phyloP scores from a whole-genome alignment of 192 early-diverging fungal genomes.

The Entomortierella lignicola region DNA sequence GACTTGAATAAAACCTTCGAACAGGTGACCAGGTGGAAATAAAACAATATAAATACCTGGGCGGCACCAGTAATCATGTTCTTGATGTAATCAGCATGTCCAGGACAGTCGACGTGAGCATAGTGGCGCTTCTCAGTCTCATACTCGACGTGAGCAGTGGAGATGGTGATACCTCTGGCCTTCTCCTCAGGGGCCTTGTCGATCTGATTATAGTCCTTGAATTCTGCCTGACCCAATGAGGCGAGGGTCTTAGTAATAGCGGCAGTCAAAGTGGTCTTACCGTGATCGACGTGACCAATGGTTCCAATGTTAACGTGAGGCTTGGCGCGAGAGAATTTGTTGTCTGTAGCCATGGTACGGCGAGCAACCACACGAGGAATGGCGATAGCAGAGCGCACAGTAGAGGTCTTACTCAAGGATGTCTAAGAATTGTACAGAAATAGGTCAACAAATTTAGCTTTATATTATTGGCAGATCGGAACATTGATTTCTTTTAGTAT shows the following conservation, averaged over 20 bases:
- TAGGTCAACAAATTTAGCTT: neutral
- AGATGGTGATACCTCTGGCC: slow-evolving; percentile 98
- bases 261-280: slow-evolving; percentile 98
- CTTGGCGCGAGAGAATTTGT: slow-evolving; percentile 84
- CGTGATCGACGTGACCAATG: slow-evolving; percentile 99
- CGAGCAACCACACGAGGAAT: slow-evolving; percentile 49
- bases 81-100: slow-evolving; percentile 99
- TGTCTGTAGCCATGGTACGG: slow-evolving; percentile 51
- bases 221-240: slow-evolving; percentile 82
- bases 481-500: neutral
- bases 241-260: slow-evolving; percentile 98
- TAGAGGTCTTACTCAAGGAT: slow-evolving; percentile 28
- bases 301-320: slow-evolving; percentile 99
- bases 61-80: slow-evolving; percentile 99
- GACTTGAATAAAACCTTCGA: no score
- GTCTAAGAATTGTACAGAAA: slow-evolving; percentile 12
- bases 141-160: slow-evolving; percentile 96
- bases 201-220: slow-evolving; percentile 95
- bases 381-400: slow-evolving; percentile 34
- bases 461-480: neutral
- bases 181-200: slow-evolving; percentile 99
- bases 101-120: slow-evolving; percentile 97
- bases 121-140: slow-evolving; percentile 93
- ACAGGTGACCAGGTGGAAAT: neutral
- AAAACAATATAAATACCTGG: slow-evolving; percentile 64